Evolutionary conservation across 2,329 filamentous ascomycete species (phyloP), one percentile per base, ranked within the genome.

Genomic region (Colletotrichum chlorophyti): DNA sequence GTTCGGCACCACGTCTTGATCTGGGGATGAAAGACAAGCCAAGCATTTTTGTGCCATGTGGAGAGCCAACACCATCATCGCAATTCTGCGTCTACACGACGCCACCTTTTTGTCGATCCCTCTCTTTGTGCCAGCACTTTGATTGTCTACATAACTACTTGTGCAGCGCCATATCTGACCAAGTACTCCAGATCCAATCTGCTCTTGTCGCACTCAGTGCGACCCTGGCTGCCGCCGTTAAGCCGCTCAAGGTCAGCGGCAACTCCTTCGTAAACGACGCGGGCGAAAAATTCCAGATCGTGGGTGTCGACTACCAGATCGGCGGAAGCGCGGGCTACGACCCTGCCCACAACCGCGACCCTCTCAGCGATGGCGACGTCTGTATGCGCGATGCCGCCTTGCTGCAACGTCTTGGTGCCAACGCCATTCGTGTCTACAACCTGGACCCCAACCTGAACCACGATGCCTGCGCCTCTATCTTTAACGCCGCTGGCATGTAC

Each of bases 341-440:
- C 65, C 82, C 85, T 42, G 65, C 66, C 1, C 69, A 74, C 12
- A 79, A 80, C 48, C 76, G 79, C 63, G 86, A 89, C 68, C 84
- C 86, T 27, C 78, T 89, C 29, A 87, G 83, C 67, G 71, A 88
- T 68, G 75, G 75, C 52, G 77, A 81, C 45, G 73, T 79, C 57
- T 89, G 86, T 73, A 72, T 85, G 67, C 83, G 86, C 62, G 86
- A 89, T 78, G 86, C 85, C 40, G 85, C 86, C 27, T 76, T 89
- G 58, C 83, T 88, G 79, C 86, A 90, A 76, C 74, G 79, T 51
- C 77, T 88, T 52, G 85, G 86, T 61, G 77, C 88, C 70, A 89
- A 89, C 75, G 79, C 86, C 61, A 85, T 90, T 67, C 86, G 87
- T 46, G 84, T 88, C n/a, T 89, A 89, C 76, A 89, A 89, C 76